Percentiles rank a stretch among this genome's conserved stretches.
Evolutionary conservation across 2,329 filamentous ascomycete genomes (phyloP).

Genomic region (Cladosporium halotolerans): DNA sequence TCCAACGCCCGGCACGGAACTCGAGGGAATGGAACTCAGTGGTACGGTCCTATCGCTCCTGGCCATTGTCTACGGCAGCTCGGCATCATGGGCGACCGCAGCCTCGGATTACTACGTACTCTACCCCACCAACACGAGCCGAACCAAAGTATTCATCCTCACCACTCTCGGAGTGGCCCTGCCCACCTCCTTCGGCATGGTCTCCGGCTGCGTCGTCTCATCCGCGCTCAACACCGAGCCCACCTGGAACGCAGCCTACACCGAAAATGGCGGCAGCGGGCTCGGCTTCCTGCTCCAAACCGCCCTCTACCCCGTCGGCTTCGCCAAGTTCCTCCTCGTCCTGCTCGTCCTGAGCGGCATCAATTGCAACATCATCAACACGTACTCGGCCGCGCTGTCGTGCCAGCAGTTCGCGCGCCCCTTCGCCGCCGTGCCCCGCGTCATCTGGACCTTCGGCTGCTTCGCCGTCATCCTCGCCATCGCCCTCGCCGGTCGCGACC

Average conservation of each 20-base stretch:
- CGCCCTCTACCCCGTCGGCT: slow-evolving; percentile 41
- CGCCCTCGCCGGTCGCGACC: slow-evolving; percentile 38
- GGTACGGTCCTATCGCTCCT: slow-evolving; percentile 27
- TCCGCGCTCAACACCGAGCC: slow-evolving; percentile 36
- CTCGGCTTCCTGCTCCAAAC: slow-evolving; percentile 44
- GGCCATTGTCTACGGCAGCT: slow-evolving; percentile 34
- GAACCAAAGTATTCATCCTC: slow-evolving; percentile 37
- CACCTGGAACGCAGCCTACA: slow-evolving; percentile 35
- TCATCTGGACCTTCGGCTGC: slow-evolving; percentile 42
- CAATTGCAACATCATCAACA: slow-evolving; percentile 37
- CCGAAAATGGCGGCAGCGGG: slow-evolving; percentile 30
- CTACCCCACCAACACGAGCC: slow-evolving; percentile 34
- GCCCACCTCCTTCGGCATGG: slow-evolving; percentile 39
- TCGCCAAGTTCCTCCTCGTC: slow-evolving; percentile 44
- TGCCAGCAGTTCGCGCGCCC: slow-evolving; percentile 44
- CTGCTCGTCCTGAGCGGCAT: slow-evolving; percentile 32
- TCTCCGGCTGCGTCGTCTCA: slow-evolving; percentile 36
- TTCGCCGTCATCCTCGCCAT: slow-evolving; percentile 39
- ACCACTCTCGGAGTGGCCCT: slow-evolving; percentile 38
- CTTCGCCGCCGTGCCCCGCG: slow-evolving; percentile 47
- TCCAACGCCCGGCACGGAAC: slow-evolving; percentile 19
- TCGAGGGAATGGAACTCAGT: slow-evolving; percentile 26
- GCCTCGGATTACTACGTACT: slow-evolving; percentile 41
- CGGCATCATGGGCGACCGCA: slow-evolving; percentile 36
- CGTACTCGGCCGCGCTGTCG: slow-evolving; percentile 39